These are phyloP conservation scores for Dendrobium chrysotoxum DNA, from an alignment of 106 monocot species.

Conservation along the genomic window DNA sequence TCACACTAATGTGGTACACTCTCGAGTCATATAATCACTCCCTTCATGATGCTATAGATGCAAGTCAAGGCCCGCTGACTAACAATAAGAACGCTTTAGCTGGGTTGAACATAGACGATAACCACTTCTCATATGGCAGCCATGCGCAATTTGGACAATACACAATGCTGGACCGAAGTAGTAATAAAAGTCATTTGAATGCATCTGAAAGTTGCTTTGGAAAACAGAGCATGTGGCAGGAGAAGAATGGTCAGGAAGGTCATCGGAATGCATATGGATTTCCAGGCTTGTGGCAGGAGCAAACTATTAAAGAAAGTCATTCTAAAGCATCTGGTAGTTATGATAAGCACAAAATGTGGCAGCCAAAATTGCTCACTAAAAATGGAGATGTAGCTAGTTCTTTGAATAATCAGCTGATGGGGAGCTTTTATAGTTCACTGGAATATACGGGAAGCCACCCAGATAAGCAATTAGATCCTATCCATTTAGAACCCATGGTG, in stretches of 20 bases:
- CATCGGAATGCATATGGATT: slow-evolving; percentile 25
- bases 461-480: slow-evolving; percentile 25
- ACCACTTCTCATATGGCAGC: slow-evolving; percentile 8
- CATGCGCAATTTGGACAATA: slow-evolving; percentile 20
- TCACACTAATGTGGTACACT: slow-evolving; percentile 68
- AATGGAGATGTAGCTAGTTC: slow-evolving; percentile 16
- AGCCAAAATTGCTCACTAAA: slow-evolving; percentile 21
- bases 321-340: slow-evolving; percentile 10
- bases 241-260: slow-evolving; percentile 7
- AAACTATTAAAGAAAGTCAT: background rate
- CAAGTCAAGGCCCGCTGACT: slow-evolving; percentile 17
- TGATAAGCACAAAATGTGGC: slow-evolving; percentile 26
- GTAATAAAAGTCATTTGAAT: slow-evolving; percentile 20
- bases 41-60: slow-evolving; percentile 12
- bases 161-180: background rate
- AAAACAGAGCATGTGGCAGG: slow-evolving; percentile 15
- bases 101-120: slow-evolving; percentile 11
- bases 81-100: slow-evolving; percentile 20
- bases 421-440: slow-evolving; percentile 29
- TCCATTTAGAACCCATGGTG: slow-evolving; percentile 16
- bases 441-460: slow-evolving; percentile 5
- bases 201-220: slow-evolving; percentile 11
- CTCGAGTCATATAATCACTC: slow-evolving; percentile 68
- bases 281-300: slow-evolving; percentile 19
- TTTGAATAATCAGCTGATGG: slow-evolving; percentile 24